Evolutionary conservation across 495 filamentous ascomycete species (phyloP), one percentile per base, ranked within the genome.

Genomic region (Aspergillus bertholletiae): DNA sequence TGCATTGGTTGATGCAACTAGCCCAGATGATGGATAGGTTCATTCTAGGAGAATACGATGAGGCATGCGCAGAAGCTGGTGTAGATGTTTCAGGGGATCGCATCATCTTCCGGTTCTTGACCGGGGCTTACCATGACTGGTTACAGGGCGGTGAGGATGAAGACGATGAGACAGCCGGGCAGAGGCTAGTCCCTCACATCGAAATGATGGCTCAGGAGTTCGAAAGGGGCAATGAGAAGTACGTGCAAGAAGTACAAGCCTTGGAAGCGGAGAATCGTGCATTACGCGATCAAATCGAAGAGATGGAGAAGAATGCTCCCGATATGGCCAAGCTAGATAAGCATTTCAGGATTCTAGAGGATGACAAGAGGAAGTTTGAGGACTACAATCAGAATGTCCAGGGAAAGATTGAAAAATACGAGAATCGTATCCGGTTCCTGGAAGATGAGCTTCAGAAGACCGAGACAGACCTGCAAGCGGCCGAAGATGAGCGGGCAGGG

Each of bases 1-100:
- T 99, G 45, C 93, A 99, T 70, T 99, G 94, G 94, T 87, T 99
- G 84, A 95, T 99, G 92, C 92, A 97, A 69, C 74, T 97, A 44
- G 89, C 91, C 12, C 81, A 88, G 49, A 96, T 96, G 84, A 85
- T 96, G 71, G 90, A 97, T 51, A 72, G 85, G 9, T 97, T 88
- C 64, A 70, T 79, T 3, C 56, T 71, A 21, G 84, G 90, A 30
- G 82, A 86, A 41, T 97, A 95, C 67, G 91, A 97, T 56, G 88
- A 96, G 41, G 91, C 91, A 0, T 96, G 92, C 61, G 81, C 82
- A 15, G 92, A 96, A 59, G 85, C 81, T 44, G 95, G 94, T 20
- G 81, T 93, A 11, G 94, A 97, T 69, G 85, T 97, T 12, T 83
- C 74, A 6, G 86, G 88, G 2, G 93, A 97, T 66, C 84, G 90